Conservation (phyloP, 2,329 filamentous ascomycete species). For the Aspergillus uvarum region DNA sequence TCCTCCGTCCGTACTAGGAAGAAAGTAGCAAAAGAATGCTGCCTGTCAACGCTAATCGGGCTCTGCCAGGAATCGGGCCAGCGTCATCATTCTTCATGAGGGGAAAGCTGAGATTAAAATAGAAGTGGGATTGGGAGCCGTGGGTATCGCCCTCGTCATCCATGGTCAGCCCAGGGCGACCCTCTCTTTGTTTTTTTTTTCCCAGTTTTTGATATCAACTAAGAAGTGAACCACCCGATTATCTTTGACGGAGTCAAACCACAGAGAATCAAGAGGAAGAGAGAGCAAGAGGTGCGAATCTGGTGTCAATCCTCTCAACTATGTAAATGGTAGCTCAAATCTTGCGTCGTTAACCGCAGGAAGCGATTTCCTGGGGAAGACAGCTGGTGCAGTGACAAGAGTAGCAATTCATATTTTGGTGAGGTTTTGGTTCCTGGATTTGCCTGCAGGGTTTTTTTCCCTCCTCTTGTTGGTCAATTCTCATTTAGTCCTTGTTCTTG, state of each 20-base stretch:
- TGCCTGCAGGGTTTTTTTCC: slow-evolving; percentile 3
- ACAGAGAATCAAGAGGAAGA: not conserved
- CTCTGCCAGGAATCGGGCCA: not conserved
- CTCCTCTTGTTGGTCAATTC: not conserved
- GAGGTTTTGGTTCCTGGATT: slow-evolving; percentile 4
- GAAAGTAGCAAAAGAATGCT: not conserved
- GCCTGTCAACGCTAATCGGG: slow-evolving; percentile 4
- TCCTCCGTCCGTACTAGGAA: not conserved
- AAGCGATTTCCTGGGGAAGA: not conserved
- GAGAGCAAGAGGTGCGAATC: not conserved
- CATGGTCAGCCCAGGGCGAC: not conserved
- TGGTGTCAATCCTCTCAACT: not conserved
- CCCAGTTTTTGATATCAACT: not conserved
- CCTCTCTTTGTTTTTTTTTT: not conserved
- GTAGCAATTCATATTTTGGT: not conserved
- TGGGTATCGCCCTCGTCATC: not conserved
- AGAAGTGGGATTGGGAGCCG: not conserved
- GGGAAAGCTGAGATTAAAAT: not conserved
- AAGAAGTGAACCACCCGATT: not conserved
- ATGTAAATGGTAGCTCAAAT: too few relatives aligned
- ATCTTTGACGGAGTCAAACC: not conserved
- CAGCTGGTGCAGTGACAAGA: not conserved
- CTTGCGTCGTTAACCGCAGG: not conserved
- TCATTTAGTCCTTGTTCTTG: not conserved
- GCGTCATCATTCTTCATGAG: not conserved